A percentile compares a stretch with the other conserved stretches of the same genome.
Evolutionary conservation across 2,329 filamentous ascomycete genomes (phyloP).

Genomic region (Aspergillus sp.): DNA sequence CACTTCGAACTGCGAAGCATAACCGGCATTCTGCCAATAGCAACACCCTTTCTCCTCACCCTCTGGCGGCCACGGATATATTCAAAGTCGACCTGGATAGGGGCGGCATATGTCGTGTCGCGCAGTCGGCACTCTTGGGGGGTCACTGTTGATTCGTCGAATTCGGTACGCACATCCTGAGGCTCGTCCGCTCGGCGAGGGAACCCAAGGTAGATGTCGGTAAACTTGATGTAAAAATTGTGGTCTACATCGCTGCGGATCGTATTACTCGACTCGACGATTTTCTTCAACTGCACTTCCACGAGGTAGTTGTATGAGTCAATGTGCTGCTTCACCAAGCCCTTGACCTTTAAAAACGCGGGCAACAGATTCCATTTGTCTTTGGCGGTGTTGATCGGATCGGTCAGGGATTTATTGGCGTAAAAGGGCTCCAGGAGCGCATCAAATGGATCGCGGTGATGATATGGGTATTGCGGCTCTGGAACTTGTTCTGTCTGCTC

Average conservation of each 20-base stretch:
- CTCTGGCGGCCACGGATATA: slow-evolving; percentile 82
- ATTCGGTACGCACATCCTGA: slow-evolving; percentile 49
- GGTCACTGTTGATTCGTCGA: slow-evolving; percentile 60
- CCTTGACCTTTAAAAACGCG: slow-evolving; percentile 97
- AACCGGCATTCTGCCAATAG: slow-evolving; percentile 87
- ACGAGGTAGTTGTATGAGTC: slow-evolving; percentile 99
- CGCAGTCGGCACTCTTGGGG: slow-evolving; percentile 95
- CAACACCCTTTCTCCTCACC: slow-evolving; percentile 69
- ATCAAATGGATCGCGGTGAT: slow-evolving; percentile 52
- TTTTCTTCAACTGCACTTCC: slow-evolving; percentile 94
- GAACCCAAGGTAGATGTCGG: slow-evolving; percentile 81
- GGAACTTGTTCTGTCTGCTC: slow-evolving; percentile 11
- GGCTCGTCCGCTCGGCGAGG: slow-evolving; percentile 78
- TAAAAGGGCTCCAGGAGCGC: slow-evolving; percentile 69
- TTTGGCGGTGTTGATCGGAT: slow-evolving; percentile 67
- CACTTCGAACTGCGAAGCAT: slow-evolving; percentile 98
- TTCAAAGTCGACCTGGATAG: slow-evolving; percentile 87
- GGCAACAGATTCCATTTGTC: slow-evolving; percentile 98
- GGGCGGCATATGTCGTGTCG: slow-evolving; percentile 97
- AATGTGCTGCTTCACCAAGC: slow-evolving; percentile 93
- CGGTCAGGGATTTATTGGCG: slow-evolving; percentile 65
- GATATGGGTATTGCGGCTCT: slow-evolving; percentile 24
- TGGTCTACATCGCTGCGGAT: slow-evolving; percentile 91
- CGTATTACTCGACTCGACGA: slow-evolving; percentile 84
- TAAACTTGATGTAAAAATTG: slow-evolving; percentile 89